phyloP scores from a whole-genome alignment of 2,329 filamentous ascomycete genomes.

The Cladophialophora carrionii region DNA sequence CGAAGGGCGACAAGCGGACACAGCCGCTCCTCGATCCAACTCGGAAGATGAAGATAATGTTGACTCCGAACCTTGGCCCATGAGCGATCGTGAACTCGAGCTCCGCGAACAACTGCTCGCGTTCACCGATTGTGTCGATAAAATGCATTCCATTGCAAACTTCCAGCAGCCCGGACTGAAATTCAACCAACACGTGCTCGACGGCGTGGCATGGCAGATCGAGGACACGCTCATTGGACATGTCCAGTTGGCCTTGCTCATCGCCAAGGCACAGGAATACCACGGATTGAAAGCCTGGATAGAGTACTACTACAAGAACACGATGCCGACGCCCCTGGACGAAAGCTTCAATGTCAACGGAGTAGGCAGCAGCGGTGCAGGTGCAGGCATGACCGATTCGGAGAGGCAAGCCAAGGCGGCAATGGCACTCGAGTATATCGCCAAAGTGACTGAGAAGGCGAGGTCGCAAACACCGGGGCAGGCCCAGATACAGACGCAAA shows the following conservation, averaged over 20 bases:
- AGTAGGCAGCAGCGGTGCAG: background rate
- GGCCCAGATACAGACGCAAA: too few species aligned
- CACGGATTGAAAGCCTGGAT: conserved; percentile 29
- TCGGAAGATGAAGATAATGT: background rate
- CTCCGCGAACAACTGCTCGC: conserved; percentile 23
- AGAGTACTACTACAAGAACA: conserved; percentile 17
- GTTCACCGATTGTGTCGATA: conserved; percentile 23
- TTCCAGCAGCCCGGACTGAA: background rate
- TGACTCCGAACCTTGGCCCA: conserved; percentile 2
- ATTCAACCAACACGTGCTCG: conserved; percentile 14
- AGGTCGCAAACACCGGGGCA: background rate
- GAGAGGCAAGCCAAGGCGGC: background rate
- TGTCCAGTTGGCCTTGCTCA: conserved; percentile 26
- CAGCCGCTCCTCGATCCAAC: background rate
- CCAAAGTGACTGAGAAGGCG: background rate
- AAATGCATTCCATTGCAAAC: conserved; percentile 10
- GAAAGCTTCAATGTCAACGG: conserved; percentile 12
- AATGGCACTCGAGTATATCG: background rate
- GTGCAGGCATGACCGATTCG: background rate
- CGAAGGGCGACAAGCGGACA: background rate
- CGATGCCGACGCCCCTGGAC: conserved; percentile 5
- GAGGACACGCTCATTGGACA: conserved; percentile 28
- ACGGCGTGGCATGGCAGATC: conserved; percentile 26
- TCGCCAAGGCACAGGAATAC: conserved; percentile 30
- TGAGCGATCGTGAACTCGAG: conserved; percentile 19